Base-by-base conservation (phyloP, 129 eudicot genomes). In the Rutidosis leptorrhynchoides region DNA sequence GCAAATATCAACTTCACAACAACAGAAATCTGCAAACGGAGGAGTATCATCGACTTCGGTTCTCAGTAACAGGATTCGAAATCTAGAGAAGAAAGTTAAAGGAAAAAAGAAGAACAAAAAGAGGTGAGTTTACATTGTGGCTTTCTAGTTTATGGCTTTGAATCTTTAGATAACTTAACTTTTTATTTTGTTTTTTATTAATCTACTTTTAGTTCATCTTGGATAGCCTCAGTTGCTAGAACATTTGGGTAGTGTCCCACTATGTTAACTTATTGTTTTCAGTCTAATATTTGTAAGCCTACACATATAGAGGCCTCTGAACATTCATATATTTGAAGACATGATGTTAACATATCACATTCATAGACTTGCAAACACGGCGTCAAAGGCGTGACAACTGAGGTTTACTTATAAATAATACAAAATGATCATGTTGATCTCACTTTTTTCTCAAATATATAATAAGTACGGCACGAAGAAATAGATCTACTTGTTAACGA, bases 41-140 rank as follows among this genome's bases (percentile, higher is more conserved):
- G 79, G 68, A 75, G 69, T 75, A 48, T 6, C 98, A 9, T 64
- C 89, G 21, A 68, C 91, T 2, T 71, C 95, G 1, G 81, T 78
- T 28, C 82, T 92, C 33, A 88, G 85, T 55, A 95, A 88, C 64
- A 83, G 90, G 85, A 77, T 93, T 14, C 77, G 40, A 71, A 85
- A 68, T 65, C 69, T 93, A 65, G 98, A 88, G 80, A 86, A 77
- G 74, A 82, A 88, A 74, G 96, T 88, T 4, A 88, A 93, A 76
- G 89, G 85, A 69, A 89, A 84, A 77, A 88, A 84, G 92, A 85
- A 82, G 80, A 73, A 82, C 71, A 89, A 93, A 79, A 85, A 77
- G 77, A 77, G 81, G 79, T 78, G 82, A 62, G 51, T 58, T 16
- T 60, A 12, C 14, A 60, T 17, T 40, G 65, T 9, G n/a, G 10